phyloP scores from a whole-genome alignment of 495 filamentous ascomycete species.

The Usnea hakonensis region DNA sequence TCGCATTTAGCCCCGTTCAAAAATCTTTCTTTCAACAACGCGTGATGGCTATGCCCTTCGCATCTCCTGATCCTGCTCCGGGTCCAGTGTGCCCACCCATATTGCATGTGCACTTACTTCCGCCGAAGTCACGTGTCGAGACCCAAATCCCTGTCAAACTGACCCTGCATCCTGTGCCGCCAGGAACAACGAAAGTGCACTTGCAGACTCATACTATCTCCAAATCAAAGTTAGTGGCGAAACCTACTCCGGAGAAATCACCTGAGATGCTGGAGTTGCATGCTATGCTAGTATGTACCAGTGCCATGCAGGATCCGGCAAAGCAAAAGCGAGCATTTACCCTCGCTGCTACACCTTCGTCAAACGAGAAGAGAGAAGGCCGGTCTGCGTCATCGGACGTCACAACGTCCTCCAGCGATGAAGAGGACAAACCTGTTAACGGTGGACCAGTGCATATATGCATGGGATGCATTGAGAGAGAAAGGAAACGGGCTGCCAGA shows the following conservation, averaged over 20 bases:
- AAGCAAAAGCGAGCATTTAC: conserved; percentile 56
- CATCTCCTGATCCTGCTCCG: conserved; percentile 3
- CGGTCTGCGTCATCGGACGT: conserved; percentile 31
- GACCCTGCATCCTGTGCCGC: conserved; percentile 62
- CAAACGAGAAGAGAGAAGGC: conserved; percentile 25
- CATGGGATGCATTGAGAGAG: conserved; percentile 69
- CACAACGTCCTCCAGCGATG: conserved; percentile 28
- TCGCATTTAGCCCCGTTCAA: background rate
- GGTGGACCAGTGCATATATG: conserved; percentile 86
- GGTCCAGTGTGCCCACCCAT: conserved; percentile 22
- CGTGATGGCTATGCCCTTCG: background rate
- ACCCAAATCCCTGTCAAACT: conserved; percentile 84
- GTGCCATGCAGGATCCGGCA: conserved; percentile 74
- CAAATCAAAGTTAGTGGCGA: conserved; percentile 78
- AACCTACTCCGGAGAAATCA: conserved; percentile 48
- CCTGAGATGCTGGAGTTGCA: conserved; percentile 74
- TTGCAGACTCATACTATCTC: conserved; percentile 83
- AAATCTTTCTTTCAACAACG: conserved; percentile 8
- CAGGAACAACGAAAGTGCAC: conserved; percentile 68
- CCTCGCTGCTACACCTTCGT: conserved; percentile 43
- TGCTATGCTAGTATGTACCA: conserved; percentile 78
- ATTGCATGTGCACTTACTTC: conserved; percentile 55
- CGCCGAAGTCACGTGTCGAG: conserved; percentile 83
- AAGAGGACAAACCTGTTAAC: conserved; percentile 65
- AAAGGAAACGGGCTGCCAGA: conserved; percentile 78